Evolutionary conservation across 768 basidiomycete genomes (phyloP).

Genomic region (Xanthoconium purpureum): DNA sequence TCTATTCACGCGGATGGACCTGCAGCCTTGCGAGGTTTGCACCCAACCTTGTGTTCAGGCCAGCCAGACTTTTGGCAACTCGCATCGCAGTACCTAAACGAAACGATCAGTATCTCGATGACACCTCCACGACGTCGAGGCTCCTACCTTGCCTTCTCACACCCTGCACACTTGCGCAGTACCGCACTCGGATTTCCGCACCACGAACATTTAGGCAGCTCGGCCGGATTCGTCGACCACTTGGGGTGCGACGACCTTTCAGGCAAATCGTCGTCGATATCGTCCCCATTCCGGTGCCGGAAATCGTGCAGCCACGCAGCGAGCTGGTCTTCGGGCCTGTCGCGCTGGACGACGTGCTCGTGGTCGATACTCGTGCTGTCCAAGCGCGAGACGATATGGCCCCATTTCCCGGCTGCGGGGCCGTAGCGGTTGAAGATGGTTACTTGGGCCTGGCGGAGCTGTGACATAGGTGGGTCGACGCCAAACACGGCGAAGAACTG

Average conservation of each 20-base stretch:
- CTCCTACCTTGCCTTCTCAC: constrained; percentile 39
- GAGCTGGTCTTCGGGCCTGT: constrained; percentile 54
- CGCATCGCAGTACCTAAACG: constrained; percentile 11
- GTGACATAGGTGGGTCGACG: constrained; percentile 46
- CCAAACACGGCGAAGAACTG: constrained; percentile 50
- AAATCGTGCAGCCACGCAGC: constrained; percentile 55
- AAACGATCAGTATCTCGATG: not conserved
- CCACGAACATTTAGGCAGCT: constrained; percentile 58
- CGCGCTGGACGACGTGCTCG: constrained; percentile 31
- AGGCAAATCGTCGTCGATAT: constrained; percentile 30
- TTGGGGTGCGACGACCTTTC: constrained; percentile 40
- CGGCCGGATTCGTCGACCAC: constrained; percentile 47
- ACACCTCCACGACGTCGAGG: not conserved
- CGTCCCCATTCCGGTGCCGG: constrained; percentile 39
- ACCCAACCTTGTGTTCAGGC: constrained; percentile 14
- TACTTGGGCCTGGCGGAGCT: constrained; percentile 50
- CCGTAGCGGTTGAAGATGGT: constrained; percentile 48
- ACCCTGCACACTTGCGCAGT: constrained; percentile 50
- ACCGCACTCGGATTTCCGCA: constrained; percentile 62
- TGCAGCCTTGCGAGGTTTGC: constrained; percentile 3
- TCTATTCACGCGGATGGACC: not conserved
- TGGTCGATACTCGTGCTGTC: constrained; percentile 32
- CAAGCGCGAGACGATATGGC: constrained; percentile 38
- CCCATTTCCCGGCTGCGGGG: constrained; percentile 46
- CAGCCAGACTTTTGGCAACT: constrained; percentile 17